Base-by-base conservation (phyloP, 257 asterid genomes). In the Oldenlandia corymbosa region DNA sequence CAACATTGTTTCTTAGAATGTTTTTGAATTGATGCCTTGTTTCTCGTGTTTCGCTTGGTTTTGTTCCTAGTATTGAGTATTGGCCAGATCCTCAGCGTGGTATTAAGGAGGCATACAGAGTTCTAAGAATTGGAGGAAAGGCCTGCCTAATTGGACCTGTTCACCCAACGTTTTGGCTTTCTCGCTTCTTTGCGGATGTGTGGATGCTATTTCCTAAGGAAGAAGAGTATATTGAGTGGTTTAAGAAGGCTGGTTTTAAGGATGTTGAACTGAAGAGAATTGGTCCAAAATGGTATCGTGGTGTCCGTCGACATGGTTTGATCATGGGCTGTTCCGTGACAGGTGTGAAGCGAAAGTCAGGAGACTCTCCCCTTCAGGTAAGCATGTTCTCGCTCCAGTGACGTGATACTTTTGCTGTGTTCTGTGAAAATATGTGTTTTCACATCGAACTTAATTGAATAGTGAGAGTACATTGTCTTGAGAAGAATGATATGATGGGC, bases 11-110 rank as follows among this genome's bases (percentile, higher is more conserved):
- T 43, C 13, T 41, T 23, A 26, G 62, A 10, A 28, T 55, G 10
- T 37, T 20, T 58, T 10, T 24, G 36, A 49, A 17, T 20, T 62
- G 27, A 7, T 14, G 13, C 9, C 10, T 36, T 4, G 42, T 32
- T 20, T 62, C 56, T 45, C 53, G 18, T 26, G 47, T 32, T 60
- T 5, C 9, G 11, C 31, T 46, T 62, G 34, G 32, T 68, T 41
- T 18, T 68, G 27, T 66, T 60, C 21, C 65, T 52, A 78, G 83
- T 49, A 75, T 78, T 58, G 78, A 78, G 73, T 78, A 78, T 36
- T 75, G 83, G 83, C 83, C 83, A 26, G 83, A 78, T 75, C 83
- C 80, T 42, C 83, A 75, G 61, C 76, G 80, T 4, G 83, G 83
- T 20, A 78, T 78, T 54, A 78, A 66, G 72, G 80, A 78, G 68